Percentiles rank a stretch among this genome's conserved stretches.
Evolutionary conservation across 192 early-diverging fungal species (phyloP).

Genomic region (Martensiomyces pterosporus): DNA sequence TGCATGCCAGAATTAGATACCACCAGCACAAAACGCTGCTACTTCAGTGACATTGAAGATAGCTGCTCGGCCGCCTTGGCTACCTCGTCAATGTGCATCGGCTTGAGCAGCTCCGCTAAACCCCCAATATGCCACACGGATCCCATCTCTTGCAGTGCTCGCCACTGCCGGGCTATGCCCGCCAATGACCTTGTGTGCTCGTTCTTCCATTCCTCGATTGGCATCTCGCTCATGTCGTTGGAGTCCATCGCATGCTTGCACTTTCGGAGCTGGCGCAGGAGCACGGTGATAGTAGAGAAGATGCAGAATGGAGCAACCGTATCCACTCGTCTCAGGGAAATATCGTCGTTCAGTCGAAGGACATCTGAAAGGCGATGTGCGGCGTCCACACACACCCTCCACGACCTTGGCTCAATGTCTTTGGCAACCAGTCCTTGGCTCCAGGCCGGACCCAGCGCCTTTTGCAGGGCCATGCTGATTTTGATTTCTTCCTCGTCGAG

Average conservation of each 20-base stretch:
- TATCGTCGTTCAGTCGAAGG: neutral
- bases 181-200: neutral
- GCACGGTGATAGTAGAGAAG: neutral
- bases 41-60: neutral
- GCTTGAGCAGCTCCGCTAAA: neutral
- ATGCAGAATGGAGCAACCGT: neutral
- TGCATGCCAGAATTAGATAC: too few relatives aligned
- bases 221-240: neutral
- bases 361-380: neutral
- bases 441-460: neutral
- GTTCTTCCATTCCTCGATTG: neutral
- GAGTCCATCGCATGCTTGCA: neutral
- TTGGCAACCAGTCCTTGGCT: neutral
- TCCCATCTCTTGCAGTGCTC: neutral
- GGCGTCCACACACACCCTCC: neutral
- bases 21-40: too few relatives aligned
- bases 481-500: neutral
- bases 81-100: neutral
- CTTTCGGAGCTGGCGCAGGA: neutral
- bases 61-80: neutral
- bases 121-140: neutral
- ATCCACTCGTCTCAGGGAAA: neutral
- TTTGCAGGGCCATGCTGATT: neutral
- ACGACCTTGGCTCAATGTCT: neutral
- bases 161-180: neutral